phyloP scores from a whole-genome alignment of 78 protist species.

The Dictyostelium citrinum region DNA sequence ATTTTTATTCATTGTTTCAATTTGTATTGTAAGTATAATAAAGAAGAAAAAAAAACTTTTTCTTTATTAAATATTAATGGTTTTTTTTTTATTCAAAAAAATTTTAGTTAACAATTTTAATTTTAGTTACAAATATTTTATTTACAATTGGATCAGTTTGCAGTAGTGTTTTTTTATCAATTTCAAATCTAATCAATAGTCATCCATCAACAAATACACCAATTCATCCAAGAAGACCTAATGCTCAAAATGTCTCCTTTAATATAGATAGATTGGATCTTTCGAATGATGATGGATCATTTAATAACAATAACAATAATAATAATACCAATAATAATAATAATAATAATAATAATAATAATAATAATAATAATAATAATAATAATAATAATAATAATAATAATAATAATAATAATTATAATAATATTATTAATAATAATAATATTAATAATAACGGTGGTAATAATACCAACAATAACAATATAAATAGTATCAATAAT shows the following conservation, averaged over 20 bases:
- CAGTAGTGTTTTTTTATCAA: not conserved
- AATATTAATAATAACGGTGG: not conserved
- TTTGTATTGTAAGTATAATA: slow-evolving; percentile 17
- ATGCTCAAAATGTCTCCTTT: not conserved
- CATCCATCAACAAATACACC: not conserved
- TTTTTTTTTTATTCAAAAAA: not conserved
- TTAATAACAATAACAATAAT: not conserved
- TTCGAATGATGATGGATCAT: not conserved
- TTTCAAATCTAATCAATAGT: not conserved
- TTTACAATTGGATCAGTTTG: slow-evolving; percentile 23
- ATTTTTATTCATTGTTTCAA: slow-evolving; percentile 33
- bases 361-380: not conserved
- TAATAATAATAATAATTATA: not conserved
- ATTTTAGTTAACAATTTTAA: slow-evolving; percentile 30
- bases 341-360: not conserved
- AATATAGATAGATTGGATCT: slow-evolving; percentile 1
- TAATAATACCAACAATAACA: not conserved
- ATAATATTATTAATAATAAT: not conserved
- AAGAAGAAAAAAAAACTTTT: too few relatives aligned
- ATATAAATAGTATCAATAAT: not conserved
- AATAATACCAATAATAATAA: not conserved
- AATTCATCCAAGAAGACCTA: not conserved
- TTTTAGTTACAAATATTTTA: slow-evolving; percentile 15
- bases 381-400: not conserved
- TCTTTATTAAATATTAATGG: not conserved